Base-by-base conservation (phyloP, 2,329 filamentous ascomycete genomes). In the Berkeleyomyces rouxiae region DNA sequence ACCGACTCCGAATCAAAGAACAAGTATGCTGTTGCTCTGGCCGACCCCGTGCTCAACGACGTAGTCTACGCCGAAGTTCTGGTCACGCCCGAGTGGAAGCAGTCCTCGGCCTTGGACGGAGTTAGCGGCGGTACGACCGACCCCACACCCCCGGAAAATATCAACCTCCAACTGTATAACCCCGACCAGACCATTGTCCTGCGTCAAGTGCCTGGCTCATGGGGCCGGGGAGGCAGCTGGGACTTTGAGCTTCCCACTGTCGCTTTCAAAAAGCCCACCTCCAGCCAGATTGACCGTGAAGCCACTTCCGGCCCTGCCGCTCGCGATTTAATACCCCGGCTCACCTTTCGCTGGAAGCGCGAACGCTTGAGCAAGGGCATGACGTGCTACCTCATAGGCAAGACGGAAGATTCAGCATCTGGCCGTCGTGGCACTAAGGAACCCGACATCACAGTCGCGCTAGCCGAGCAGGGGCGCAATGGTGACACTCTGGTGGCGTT, bases 381-480 rank as follows among this genome's bases (percentile, higher is more conserved):
- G 77, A 90, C 88, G 1, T 96, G 91, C 73, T 90, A 87, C 72
- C 79, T 96, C 75, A 87, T 86, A 0, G 91, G 92, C 13, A 88
- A 85, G 71, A 86, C 83, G 10, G 82, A 87, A 0, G 82, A 82
- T 39, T 23, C 44, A 7, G 40, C 33, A n/a, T 16, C 46, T 13
- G 83, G 82, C 31, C 83, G 83, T n/a, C 88, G 85, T 73, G 88
- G 88, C 77, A 87, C 79, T 75, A 92, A 88, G 71, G 93, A 99
- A 71, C 92, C 93, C 0, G 93, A 97, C 73, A 97, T 97, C 68
- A 91, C 90, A 0, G 80, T 97, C n/a, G 90, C 90, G 2, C 81
- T 97, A 68, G 95, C 91, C 77, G 84, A 86, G 67, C 80, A 81
- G 16, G 78, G 85, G 36, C 85, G 83, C 67, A 55, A 61, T 10